Conservation (phyloP, 2,329 filamentous ascomycete species). For the Coniochaeta prunicola region DNA sequence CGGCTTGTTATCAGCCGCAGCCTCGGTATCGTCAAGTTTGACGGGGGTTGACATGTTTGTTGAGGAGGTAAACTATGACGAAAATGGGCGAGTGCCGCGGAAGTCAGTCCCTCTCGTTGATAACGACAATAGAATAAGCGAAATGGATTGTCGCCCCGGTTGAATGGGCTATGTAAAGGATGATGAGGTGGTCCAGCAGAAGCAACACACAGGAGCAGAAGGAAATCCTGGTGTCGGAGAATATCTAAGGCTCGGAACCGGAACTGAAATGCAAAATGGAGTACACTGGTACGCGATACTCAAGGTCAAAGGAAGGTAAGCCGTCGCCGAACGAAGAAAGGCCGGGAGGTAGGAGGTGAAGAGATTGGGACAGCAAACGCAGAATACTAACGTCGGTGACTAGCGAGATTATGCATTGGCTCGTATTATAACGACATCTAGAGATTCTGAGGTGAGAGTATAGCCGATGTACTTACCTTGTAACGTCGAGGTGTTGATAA, state of each 20-base stretch:
- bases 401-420: neutral
- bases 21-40: neutral
- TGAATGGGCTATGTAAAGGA: neutral
- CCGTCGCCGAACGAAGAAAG: neutral
- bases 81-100: neutral
- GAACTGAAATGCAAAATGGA: neutral
- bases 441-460: neutral
- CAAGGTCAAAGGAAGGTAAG: neutral
- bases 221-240: neutral
- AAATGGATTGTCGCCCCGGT: too few species aligned
- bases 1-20: neutral
- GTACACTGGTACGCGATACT: neutral
- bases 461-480: neutral
- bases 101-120: neutral
- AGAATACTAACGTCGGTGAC: neutral
- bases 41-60: constrained; percentile 2
- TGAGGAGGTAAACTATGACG: neutral
- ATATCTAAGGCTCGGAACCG: neutral
- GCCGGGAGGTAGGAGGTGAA: neutral
- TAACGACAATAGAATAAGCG: neutral
- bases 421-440: neutral
- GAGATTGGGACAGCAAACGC: neutral
- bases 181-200: neutral
- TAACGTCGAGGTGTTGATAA: neutral
- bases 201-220: neutral